A percentile compares a stretch with the other conserved stretches of the same genome.
Conservation (phyloP, 2,329 filamentous ascomycete genomes). For the Penicillium sp. region DNA sequence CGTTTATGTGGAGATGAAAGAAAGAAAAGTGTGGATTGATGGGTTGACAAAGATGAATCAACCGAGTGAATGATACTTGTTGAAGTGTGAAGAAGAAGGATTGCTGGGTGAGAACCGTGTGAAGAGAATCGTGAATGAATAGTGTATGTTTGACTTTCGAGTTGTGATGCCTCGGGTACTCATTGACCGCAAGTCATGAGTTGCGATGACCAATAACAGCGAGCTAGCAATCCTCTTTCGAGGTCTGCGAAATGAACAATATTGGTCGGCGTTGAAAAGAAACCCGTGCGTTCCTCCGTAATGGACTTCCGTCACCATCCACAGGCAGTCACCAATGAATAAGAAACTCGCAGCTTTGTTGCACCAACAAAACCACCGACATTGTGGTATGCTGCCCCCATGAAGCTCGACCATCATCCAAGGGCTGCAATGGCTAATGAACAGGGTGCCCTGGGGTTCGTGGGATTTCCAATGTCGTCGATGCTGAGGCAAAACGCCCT, state of each 20-base stretch:
- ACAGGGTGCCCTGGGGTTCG: background rate
- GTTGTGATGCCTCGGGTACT: background rate
- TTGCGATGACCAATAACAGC: background rate
- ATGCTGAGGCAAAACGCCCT: background rate
- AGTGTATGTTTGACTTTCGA: background rate
- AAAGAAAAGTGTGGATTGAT: background rate
- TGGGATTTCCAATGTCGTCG: background rate
- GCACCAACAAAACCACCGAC: background rate
- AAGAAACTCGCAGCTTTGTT: background rate
- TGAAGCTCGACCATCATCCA: background rate
- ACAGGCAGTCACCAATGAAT: background rate
- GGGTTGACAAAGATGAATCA: background rate
- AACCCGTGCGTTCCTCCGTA: background rate
- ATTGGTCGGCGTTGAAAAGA: background rate
- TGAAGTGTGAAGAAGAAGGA: background rate
- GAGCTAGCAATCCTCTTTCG: background rate
- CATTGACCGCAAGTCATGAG: too few species aligned
- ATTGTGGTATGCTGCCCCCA: background rate
- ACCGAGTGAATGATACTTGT: background rate
- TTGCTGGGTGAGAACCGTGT: background rate
- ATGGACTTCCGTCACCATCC: background rate
- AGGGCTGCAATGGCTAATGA: background rate
- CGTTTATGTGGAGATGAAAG: background rate
- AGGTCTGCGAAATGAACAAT: background rate
- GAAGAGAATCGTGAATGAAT: background rate